phyloP scores from a whole-genome alignment of 306 rosid genomes.

The Cucurbita pepo region DNA sequence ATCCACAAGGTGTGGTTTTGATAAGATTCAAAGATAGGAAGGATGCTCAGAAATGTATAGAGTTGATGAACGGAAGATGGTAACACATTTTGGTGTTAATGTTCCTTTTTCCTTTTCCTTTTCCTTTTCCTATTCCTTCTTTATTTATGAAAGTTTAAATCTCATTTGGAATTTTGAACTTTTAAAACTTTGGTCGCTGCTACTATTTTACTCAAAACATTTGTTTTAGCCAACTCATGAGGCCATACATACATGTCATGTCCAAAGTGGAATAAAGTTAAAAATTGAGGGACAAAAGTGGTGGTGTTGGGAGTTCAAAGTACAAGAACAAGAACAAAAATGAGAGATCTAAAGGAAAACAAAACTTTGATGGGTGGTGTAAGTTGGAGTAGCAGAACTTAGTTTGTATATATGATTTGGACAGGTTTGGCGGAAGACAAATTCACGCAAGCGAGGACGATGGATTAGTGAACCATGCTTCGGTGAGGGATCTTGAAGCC shows the following conservation, averaged over 20 bases:
- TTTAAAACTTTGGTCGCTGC: background rate
- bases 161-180: background rate
- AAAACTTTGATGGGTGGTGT: background rate
- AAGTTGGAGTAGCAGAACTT: background rate
- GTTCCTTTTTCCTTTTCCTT: background rate
- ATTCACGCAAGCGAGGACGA: conserved; percentile 85
- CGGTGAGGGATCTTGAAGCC: conserved; percentile 45
- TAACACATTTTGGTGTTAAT: conserved; percentile 14
- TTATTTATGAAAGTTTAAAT: background rate
- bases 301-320: background rate
- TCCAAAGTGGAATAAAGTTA: background rate
- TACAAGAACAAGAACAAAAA: background rate
- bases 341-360: background rate
- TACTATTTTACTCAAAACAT: background rate
- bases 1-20: conserved; percentile 95
- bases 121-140: background rate
- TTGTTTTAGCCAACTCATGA: background rate
- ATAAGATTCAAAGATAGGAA: conserved; percentile 75
- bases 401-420: background rate
- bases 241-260: too few relatives aligned
- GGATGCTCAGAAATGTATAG: conserved; percentile 91
- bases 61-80: conserved; percentile 95
- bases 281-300: background rate
- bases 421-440: conserved; percentile 84
- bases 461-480: conserved; percentile 61